Base-by-base conservation (phyloP, 2,329 filamentous ascomycete genomes). In the Beauveria bassiana region DNA sequence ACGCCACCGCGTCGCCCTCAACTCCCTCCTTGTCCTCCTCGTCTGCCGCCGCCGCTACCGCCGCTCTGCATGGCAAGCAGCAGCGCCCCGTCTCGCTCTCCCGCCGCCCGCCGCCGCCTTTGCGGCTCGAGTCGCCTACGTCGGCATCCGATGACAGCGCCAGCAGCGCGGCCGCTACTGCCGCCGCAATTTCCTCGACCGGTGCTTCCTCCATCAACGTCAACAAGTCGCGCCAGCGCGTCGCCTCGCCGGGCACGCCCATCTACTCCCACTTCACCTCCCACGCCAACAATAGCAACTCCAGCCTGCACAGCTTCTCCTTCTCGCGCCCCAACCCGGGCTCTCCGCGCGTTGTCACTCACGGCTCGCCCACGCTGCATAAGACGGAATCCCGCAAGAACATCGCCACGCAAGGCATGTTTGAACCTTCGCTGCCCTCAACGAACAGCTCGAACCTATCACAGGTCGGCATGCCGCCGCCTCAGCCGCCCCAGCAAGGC, bases 361-460 rank as follows among this genome's bases (percentile, higher is more conserved):
- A 70, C 65, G 67, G 69, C 59, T 64, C 70, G 40, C 64, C 68
- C 61, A 74, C 70, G 55, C 65, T 66, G 60, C 70, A 68, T 57
- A 77, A 75, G 64, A 71, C 70, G 26, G 77, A 88, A 79, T 74
- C 83, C 71, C 74, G 87, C 74, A 87, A 86, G 66, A 83, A 89
- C 68, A 90, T 90, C 64, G 84, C 88, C 66, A 89, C 84, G 9
- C 88, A 90, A 71, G 90, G 90, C 68, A 84, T 87, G 69, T 93
- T 93, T 70, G 89, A 93, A 70, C 85, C 89, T 47, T 86, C 82
- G 24, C 77, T 93, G 53, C 87, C 89, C 24, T 86, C 85, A 3
- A 83, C 82, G 51, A 81, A 75, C 67, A 77, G 74, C 2, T 84
- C 83, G 65, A 86, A 82, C 70, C 75, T 82, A 59, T 79, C 78